phyloP scores from a whole-genome alignment of 345 rosid genomes.

The Citrus hindsii region DNA sequence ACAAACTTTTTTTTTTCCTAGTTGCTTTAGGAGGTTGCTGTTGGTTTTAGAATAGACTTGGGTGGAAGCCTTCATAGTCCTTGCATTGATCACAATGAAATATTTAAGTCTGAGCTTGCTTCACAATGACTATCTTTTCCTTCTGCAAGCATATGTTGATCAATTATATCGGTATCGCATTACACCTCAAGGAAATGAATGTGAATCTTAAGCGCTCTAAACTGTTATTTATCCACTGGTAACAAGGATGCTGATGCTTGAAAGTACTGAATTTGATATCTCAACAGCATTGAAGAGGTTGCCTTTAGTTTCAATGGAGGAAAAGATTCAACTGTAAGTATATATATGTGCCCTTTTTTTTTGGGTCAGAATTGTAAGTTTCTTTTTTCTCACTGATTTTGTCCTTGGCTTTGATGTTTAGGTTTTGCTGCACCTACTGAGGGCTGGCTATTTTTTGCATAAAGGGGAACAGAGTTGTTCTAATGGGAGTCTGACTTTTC shows the following conservation, averaged over 20 bases:
- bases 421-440: conserved; percentile 91
- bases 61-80: not conserved
- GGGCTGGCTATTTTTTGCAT: conserved; percentile 87
- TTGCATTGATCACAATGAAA: not conserved
- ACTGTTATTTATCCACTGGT: not conserved
- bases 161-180: not conserved
- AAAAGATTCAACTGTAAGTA: conserved; percentile 93
- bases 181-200: not conserved
- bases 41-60: not conserved
- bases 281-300: conserved; percentile 79
- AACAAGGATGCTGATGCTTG: conserved; percentile 20
- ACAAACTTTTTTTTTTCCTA: not conserved
- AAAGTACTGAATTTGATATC: conserved; percentile 19
- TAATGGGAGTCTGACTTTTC: conserved; percentile 65
- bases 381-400: conserved; percentile 18
- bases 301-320: conserved; percentile 99
- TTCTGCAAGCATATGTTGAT: not conserved
- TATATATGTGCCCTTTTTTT: conserved; percentile 9
- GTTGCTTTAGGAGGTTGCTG: not conserved
- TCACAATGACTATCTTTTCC: not conserved
- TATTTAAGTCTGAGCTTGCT: not conserved
- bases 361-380: conserved; percentile 2
- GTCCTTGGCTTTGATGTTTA: conserved; percentile 32
- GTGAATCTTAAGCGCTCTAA: not conserved
- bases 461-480: conserved; percentile 49